phyloP scores from a whole-genome alignment of 805 yeast genomes.

The Pichia rugopelliculosa region DNA sequence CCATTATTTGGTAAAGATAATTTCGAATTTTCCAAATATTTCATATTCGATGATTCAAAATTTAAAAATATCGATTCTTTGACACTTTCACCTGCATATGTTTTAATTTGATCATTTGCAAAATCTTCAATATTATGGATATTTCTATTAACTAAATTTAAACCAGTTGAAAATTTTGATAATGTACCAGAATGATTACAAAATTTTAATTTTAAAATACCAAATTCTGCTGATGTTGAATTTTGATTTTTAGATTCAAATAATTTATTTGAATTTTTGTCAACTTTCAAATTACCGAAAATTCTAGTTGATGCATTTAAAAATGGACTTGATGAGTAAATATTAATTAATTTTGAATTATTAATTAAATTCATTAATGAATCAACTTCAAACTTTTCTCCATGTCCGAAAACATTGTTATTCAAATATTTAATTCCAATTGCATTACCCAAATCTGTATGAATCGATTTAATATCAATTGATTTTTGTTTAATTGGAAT shows the following conservation, averaged over 20 bases:
- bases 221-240: conserved; percentile 43
- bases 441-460: conserved; percentile 7
- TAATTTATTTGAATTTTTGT: conserved; percentile 45
- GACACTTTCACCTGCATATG: conserved; percentile 52
- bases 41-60: conserved; percentile 37
- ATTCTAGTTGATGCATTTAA: conserved; percentile 39
- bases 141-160: conserved; percentile 53
- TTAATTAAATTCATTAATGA: conserved; percentile 38
- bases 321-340: conserved; percentile 38
- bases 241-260: conserved; percentile 47
- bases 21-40: conserved; percentile 25
- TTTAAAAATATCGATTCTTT: conserved; percentile 48
- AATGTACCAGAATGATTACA: conserved; percentile 12
- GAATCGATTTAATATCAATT: conserved; percentile 3
- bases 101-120: conserved; percentile 50
- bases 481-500: neutral
- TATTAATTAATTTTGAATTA: conserved; percentile 46
- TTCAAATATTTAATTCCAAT: conserved; percentile 32
- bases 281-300: conserved; percentile 40
- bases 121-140: conserved; percentile 42
- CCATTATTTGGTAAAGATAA: conserved; percentile 44
- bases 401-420: conserved; percentile 59
- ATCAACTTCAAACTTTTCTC: conserved; percentile 50
- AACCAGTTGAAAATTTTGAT: conserved; percentile 36
- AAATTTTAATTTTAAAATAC: conserved; percentile 31